phyloP scores from a whole-genome alignment of 768 basidiomycete species.

The Boletus rex-veris region DNA sequence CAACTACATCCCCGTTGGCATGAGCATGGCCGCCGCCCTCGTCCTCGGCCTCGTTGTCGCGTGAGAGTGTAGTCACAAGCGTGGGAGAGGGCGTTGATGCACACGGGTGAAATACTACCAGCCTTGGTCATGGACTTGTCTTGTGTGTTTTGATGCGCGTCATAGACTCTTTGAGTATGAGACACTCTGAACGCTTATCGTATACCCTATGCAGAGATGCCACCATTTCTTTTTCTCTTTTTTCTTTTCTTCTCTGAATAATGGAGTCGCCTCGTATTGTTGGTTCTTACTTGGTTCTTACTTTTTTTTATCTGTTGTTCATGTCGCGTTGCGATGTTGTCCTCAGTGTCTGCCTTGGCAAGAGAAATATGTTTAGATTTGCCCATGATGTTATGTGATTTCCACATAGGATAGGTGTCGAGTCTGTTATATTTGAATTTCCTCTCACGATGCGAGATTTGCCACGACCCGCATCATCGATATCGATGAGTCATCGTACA shows the following conservation, averaged over 20 bases:
- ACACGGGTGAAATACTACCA: background rate
- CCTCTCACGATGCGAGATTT: too few relatives aligned
- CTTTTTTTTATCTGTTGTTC: constrained; percentile 4
- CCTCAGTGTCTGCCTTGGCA: too few relatives aligned
- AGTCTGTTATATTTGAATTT: too few relatives aligned
- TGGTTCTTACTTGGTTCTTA: background rate
- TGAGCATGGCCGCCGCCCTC: constrained; percentile 30
- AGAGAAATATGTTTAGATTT: too few relatives aligned
- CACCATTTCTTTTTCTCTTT: background rate
- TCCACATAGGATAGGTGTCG: too few relatives aligned
- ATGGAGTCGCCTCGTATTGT: background rate
- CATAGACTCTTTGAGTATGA: background rate
- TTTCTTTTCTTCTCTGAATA: background rate
- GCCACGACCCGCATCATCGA: too few relatives aligned
- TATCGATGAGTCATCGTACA: too few relatives aligned
- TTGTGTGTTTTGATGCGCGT: background rate
- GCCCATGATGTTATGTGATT: too few relatives aligned
- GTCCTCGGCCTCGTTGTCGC: constrained; percentile 27
- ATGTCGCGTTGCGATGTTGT: constrained; percentile 1
- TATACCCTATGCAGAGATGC: constrained; percentile 18
- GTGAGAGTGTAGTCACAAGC: constrained; percentile 3
- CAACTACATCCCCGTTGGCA: constrained; percentile 26
- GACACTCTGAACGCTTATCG: constrained; percentile 1
- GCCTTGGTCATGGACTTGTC: background rate
- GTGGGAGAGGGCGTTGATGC: background rate